Evolutionary conservation across 495 filamentous ascomycete genomes (phyloP).

Genomic region (Tuber melanosporum): DNA sequence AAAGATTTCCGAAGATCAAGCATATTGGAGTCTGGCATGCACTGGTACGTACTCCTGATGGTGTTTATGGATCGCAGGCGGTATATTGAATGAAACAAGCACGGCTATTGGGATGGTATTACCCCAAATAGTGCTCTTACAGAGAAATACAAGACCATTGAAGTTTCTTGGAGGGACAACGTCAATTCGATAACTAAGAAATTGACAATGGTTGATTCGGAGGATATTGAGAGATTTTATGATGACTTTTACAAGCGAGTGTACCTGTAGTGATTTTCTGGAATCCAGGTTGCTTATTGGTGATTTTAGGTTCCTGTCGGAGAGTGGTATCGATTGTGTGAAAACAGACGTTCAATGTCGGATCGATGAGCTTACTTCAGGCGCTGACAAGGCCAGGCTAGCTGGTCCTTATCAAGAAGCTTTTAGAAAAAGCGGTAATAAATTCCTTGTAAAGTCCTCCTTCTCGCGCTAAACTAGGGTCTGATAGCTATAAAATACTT

Average conservation of each 20-base stretch:
- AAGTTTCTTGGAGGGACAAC: constrained; percentile 54
- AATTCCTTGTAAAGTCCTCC: neutral
- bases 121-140: constrained; percentile 63
- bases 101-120: constrained; percentile 92
- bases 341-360: constrained; percentile 90
- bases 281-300: neutral
- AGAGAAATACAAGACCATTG: constrained; percentile 65
- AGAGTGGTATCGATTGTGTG: constrained; percentile 65
- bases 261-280: neutral
- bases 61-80: neutral
- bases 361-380: constrained; percentile 59
- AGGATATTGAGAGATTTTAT: constrained; percentile 70
- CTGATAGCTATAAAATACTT: constrained; percentile 57
- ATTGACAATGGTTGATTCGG: constrained; percentile 67
- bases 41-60: constrained; percentile 41
- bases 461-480: neutral
- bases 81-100: constrained; percentile 4
- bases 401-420: constrained; percentile 73
- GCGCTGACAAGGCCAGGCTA: constrained; percentile 59
- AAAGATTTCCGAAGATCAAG: constrained; percentile 61
- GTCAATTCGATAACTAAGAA: constrained; percentile 51
- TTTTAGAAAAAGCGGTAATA: constrained; percentile 61
- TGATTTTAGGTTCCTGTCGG: constrained; percentile 54
- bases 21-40: constrained; percentile 94
- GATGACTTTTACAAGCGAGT: constrained; percentile 70